Evolutionary conservation across 176 grass and related monocot species (phyloP), one percentile per base, ranked within the genome.

Genomic region (Hyparrhenia diplandra): DNA sequence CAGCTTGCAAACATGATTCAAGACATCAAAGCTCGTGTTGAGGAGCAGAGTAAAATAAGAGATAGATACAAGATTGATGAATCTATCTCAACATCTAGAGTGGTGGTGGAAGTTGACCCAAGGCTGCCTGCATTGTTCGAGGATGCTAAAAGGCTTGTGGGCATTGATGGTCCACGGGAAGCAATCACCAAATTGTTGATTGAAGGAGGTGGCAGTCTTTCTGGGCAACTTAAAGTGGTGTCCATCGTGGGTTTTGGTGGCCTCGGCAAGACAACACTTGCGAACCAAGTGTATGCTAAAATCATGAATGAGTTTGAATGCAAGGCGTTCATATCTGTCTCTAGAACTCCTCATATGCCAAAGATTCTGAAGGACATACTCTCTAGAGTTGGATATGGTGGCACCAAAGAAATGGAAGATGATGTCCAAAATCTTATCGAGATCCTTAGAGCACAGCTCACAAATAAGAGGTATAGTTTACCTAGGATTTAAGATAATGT

Each of bases 191-290:
- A n/a, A 8, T 5, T 1, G 41, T 18, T 79, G 28, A 51, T 8
- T 29, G 25, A 51, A 68, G 20, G 40, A 25, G 23, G 2, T 16
- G 13, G 27, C 0, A 17, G 1, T 0, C 13, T 8, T 2, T 27
- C 8, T 29, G 21, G 4, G 13, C 20, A n/a, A 25, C 64, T 57
- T 17, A 80, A 40, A 10, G 31, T 80, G 6, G 11, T 69, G 29
- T 69, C 64, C 2, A 40, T 80, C 0, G 46, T 80, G 0, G 64
- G 78, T 13, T 36, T 55, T 54, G 78, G 45, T 1, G 78, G 78
- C 5, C 6, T 80, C 1, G 78, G 78, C 21, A 80, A 80, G 46
- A 80, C 78, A 69, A 68, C n/a, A 8, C 42, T 80, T 80, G 78
- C 78, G 13, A 52, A 27, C 13, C 64, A 69, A 52, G 64, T 57